phyloP scores from a whole-genome alignment of 2,329 filamentous ascomycete species.

The Arthroderma sp. region DNA sequence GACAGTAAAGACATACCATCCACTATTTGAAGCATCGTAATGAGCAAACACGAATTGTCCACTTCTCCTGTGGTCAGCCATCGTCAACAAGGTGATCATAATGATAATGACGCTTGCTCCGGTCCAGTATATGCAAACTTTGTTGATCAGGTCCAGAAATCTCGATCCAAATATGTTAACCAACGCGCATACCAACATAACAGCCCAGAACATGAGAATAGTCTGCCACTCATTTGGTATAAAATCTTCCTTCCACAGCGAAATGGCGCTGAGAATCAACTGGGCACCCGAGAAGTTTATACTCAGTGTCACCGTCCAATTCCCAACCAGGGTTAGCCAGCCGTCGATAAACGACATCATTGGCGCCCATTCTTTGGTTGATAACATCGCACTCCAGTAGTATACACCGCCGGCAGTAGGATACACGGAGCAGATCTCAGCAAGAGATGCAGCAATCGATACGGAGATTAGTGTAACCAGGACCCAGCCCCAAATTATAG shows the following conservation, averaged over 20 bases:
- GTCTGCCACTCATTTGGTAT: conserved; percentile 57
- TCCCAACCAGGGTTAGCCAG: conserved; percentile 59
- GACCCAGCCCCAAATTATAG: conserved; percentile 58
- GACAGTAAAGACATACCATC: conserved; percentile 36
- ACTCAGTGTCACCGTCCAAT: conserved; percentile 54
- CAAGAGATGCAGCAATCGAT: conserved; percentile 51
- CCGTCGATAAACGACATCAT: conserved; percentile 57
- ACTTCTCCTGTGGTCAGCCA: conserved; percentile 43
- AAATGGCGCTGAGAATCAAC: conserved; percentile 53
- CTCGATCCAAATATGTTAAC: conserved; percentile 53
- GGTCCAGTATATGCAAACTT: conserved; percentile 62
- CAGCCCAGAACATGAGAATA: conserved; percentile 57
- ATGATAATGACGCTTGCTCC: conserved; percentile 54
- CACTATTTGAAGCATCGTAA: conserved; percentile 52
- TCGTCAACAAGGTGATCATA: conserved; percentile 46
- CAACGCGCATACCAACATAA: conserved; percentile 50
- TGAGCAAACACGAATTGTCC: conserved; percentile 55
- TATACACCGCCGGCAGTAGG: conserved; percentile 58
- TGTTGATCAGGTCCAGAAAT: conserved; percentile 56
- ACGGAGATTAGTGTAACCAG: conserved; percentile 51
- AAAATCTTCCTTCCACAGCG: conserved; percentile 57
- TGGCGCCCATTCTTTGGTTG: conserved; percentile 51
- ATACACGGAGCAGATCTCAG: conserved; percentile 57
- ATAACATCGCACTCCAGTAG: conserved; percentile 58
- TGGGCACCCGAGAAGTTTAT: conserved; percentile 65